These are phyloP conservation scores for Aspergillus novofumigatus DNA, from an alignment of 2,329 filamentous ascomycete species.

Conservation along the genomic window DNA sequence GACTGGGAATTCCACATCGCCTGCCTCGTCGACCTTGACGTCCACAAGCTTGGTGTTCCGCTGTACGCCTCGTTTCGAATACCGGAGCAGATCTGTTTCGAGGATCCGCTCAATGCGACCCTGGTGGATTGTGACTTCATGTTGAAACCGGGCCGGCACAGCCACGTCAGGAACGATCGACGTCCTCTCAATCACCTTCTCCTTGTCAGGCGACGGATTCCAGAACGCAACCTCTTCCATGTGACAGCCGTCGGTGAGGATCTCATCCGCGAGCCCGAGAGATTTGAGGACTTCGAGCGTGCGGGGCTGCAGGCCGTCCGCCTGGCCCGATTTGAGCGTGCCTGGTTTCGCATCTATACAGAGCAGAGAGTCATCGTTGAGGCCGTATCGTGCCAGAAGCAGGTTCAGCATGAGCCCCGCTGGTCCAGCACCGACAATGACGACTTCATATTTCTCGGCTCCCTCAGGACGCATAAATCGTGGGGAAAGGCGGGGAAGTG, in stretches of 20 bases:
- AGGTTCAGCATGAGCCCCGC: conserved; percentile 41
- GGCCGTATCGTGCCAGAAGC: conserved; percentile 42
- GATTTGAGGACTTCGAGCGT: conserved; percentile 43
- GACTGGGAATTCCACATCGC: conserved; percentile 40
- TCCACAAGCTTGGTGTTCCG: conserved; percentile 62
- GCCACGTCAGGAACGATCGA: conserved; percentile 50
- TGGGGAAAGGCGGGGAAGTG: conserved; percentile 33
- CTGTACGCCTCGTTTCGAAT: conserved; percentile 55
- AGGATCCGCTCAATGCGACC: conserved; percentile 68
- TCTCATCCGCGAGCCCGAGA: conserved; percentile 38
- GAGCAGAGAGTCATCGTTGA: conserved; percentile 38
- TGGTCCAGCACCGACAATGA: conserved; percentile 42
- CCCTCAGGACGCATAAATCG: conserved; percentile 9
- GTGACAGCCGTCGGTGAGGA: conserved; percentile 37
- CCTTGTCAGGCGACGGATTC: conserved; percentile 54
- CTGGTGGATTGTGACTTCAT: conserved; percentile 68
- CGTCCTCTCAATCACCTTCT: conserved; percentile 57
- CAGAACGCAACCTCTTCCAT: conserved; percentile 62
- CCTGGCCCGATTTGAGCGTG: conserved; percentile 39
- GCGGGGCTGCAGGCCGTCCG: conserved; percentile 41
- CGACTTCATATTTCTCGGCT: conserved; percentile 39
- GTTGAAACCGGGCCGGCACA: conserved; percentile 66
- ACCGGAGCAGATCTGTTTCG: conserved; percentile 61
- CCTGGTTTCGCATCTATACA: conserved; percentile 42
- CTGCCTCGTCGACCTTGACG: conserved; percentile 54